Evolutionary conservation across 768 basidiomycete genomes (phyloP), one percentile per base, ranked within the genome.

Genomic region (Rhizopogon vulgaris): DNA sequence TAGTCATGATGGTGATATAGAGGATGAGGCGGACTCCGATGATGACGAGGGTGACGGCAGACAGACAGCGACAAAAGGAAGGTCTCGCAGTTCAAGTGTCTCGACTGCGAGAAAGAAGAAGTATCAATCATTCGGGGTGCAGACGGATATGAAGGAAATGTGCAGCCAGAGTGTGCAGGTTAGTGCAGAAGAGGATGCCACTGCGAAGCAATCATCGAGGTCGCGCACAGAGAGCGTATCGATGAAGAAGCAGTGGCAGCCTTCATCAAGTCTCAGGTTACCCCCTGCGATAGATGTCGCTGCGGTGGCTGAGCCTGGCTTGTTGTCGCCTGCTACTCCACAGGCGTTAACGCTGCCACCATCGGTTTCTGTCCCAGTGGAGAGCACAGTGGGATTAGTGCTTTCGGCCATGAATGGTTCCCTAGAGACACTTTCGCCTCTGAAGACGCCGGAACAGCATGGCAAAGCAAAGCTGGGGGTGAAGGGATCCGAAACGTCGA

Each of bases 1-100:
- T 58, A 91, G 90, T 62, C 79, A 82, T 53, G 90, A 92, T 64
- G 90, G 85, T 4, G 90, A 91, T 58, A 83, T 86, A 53, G 89
- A 90, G 59, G 87, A 87, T 56, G 84, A 87, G 52, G 78, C 77
- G 4, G 84, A 86, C 41, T 62, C 68, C 11, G 80, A 80, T 17
- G 82, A 87, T 9, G 80, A 80, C 15, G 82, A 53, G 55, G 22
- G 46, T 38, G 38, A 30, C 5, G 27, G 75, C 77, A 28, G 63
- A 59, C 18, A 56, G 61, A 60, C 32, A 52, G 56, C 17, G 61
- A 52, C 41, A 63, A 68, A 53, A 66, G 63, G 58, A 56, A 60
- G 73, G 71, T 52, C 68, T 62, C 55, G 67, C 66, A 53, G 71
- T 27, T 72, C 76, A 53, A 62, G 60, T 52, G 42, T 48, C 18